These are phyloP conservation scores for Pyricularia sp. DNA, from an alignment of 2,329 filamentous ascomycete genomes.

Conservation along the genomic window DNA sequence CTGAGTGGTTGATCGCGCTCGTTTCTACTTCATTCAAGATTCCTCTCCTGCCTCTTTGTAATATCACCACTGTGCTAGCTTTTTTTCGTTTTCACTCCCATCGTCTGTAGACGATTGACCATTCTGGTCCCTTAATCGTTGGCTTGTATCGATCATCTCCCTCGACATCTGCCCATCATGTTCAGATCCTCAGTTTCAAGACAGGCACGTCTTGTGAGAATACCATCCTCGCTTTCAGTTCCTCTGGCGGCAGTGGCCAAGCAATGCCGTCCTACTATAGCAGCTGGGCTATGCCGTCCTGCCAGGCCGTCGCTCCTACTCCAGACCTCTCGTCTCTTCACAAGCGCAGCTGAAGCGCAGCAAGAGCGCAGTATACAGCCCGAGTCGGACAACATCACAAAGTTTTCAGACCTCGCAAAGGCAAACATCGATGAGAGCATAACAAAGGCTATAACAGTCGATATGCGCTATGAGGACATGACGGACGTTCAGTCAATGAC, in stretches of 20 bases:
- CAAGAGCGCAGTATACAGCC: not conserved
- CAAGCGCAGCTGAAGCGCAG: not conserved
- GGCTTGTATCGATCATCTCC: not conserved
- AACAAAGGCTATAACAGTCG: slow-evolving; percentile 56
- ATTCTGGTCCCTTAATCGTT: not conserved
- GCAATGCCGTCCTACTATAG: not conserved
- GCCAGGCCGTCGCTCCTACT: not conserved
- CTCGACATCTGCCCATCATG: not conserved
- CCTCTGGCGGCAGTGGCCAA: not conserved
- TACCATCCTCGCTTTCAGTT: not conserved
- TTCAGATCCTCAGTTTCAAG: not conserved
- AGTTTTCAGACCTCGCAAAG: slow-evolving; percentile 33
- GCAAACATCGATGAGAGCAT: slow-evolving; percentile 54
- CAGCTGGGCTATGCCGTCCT: not conserved
- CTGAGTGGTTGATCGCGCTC: not conserved
- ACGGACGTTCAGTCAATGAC: slow-evolving; percentile 85
- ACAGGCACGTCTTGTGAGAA: slow-evolving; percentile 1
- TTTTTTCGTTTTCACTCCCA: not conserved
- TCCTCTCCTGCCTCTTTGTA: not conserved
- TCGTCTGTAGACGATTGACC: not conserved
- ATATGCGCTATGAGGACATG: slow-evolving; percentile 76
- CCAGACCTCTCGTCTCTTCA: not conserved
- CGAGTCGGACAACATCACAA: slow-evolving; percentile 5
- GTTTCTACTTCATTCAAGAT: not conserved
- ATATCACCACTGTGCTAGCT: not conserved